Evolutionary conservation across 2,329 filamentous ascomycete species (phyloP).

Genomic region (Xylariaceae sp.): DNA sequence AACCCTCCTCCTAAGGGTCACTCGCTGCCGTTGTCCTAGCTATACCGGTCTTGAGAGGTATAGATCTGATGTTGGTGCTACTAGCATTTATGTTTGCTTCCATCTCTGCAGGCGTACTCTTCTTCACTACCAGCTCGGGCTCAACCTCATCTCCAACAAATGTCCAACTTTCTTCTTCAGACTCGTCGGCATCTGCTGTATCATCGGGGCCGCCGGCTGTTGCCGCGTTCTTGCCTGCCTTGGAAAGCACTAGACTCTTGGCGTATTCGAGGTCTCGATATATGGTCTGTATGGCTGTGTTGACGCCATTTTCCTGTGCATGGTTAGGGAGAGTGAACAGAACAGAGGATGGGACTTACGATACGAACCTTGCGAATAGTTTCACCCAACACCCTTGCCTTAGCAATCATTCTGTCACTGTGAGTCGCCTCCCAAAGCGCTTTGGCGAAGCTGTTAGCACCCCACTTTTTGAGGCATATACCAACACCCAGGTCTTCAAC

Average conservation of each 20-base stretch:
- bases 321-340: conserved; percentile 17
- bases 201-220: conserved; percentile 30
- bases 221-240: conserved; percentile 46
- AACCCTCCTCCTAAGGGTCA: conserved; percentile 25
- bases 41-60: conserved; percentile 13
- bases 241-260: conserved; percentile 69
- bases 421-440: conserved; percentile 90
- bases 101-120: conserved; percentile 25
- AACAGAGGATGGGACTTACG: not conserved
- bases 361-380: conserved; percentile 73
- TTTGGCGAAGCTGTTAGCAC: conserved; percentile 75
- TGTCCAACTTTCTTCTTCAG: conserved; percentile 83
- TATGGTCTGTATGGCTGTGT: conserved; percentile 81
- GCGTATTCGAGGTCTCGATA: conserved; percentile 96
- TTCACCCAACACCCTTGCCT: conserved; percentile 75
- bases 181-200: conserved; percentile 45
- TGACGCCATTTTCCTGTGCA: conserved; percentile 80
- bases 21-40: conserved; percentile 7
- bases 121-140: conserved; percentile 30
- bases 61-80: conserved; percentile 14
- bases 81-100: conserved; percentile 19
- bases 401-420: conserved; percentile 84
- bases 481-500: conserved; percentile 93
- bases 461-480: conserved; percentile 81
- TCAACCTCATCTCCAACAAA: conserved; percentile 59